Evolutionary conservation across 345 rosid species (phyloP).

Genomic region (Melastoma malabathricum): DNA sequence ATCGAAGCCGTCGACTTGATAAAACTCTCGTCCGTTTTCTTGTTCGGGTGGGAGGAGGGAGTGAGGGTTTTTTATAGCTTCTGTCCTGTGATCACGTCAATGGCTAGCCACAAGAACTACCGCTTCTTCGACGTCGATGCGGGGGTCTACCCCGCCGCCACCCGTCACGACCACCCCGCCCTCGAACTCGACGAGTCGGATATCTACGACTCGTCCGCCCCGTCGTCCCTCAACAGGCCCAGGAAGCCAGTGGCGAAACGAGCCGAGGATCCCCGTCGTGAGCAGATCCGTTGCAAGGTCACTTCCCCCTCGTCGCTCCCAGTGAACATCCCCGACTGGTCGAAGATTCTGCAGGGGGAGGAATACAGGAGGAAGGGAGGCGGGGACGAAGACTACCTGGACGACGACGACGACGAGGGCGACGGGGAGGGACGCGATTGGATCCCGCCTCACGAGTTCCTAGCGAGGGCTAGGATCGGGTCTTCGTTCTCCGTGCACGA

Average conservation of each 20-base stretch:
- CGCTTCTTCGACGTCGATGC: conserved; percentile 7
- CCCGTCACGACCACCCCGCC: not conserved
- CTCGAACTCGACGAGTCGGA: conserved; percentile 8
- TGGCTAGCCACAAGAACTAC: conserved; percentile 1
- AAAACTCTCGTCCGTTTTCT: no score
- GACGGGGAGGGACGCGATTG: not conserved
- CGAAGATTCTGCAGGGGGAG: conserved; percentile 13
- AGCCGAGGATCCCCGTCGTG: not conserved
- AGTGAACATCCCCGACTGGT: conserved; percentile 12
- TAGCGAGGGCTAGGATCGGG: conserved; percentile 10
- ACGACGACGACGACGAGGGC: no score
- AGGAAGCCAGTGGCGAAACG: not conserved
- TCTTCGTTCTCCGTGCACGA: conserved; percentile 10
- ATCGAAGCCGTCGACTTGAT: no score
- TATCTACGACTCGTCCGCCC: no score
- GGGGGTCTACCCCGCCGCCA: not conserved
- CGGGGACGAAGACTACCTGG: conserved; percentile 2
- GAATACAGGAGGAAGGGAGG: conserved; percentile 4
- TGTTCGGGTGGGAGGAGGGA: no score
- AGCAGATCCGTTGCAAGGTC: not conserved
- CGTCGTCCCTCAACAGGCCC: no score
- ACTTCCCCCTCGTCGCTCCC: conserved; percentile 6
- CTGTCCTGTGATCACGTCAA: no score
- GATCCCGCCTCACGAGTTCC: conserved; percentile 13
- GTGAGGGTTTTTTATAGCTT: no score